Base-by-base conservation (phyloP, 208 protist species). In the Wallacemonas sp. region DNA sequence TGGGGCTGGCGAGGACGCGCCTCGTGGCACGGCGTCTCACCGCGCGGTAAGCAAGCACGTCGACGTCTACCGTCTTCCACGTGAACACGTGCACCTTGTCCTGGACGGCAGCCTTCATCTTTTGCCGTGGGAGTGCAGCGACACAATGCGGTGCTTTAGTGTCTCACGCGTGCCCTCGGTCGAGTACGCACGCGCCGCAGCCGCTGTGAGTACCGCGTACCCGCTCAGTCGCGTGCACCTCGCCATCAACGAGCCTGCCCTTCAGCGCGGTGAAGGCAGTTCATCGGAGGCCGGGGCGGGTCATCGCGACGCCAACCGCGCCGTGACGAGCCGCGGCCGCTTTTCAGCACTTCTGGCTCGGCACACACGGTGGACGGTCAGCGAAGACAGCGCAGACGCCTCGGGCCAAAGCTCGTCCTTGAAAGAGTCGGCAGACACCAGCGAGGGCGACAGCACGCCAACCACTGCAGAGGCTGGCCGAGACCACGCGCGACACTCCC, bases 121-220 rank as follows among this genome's bases (percentile, higher is more conserved):
- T 19, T 58, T 93, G 54, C 83, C 83, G 27, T 89, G 78, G 74
- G 87, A 93, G 58, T 78, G 68, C 30, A 63, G 84, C 34, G 79
- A 81, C 12, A 76, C 77, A 27, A 71, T 81, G 55, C 68, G 68
- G 9, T 37, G 50, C 21, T 71, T 68, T 12, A 89, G 77, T 62
- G 53, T 62, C 22, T 80, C 87, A 10, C 81, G 87, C 32, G 70
- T 87, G 46, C 69, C 78, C 0, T 74, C 69, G 12, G 32, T 42
- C 22, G 48, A n/a, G 4, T 78, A 76, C 32, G 36, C 67, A 45
- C 39, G 19, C 41, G 17, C 26, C 41, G 24, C 44, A 15, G 30
- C 39, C 9, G 44, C 32, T 15, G 26, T 30, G 33, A 34, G 22
- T 13, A 22, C 27, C 54, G n/a, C n/a, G 22, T 32, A 3, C 13